phyloP scores from a whole-genome alignment of 352 stramenopile genomes.

The Phytophthora syringae region DNA sequence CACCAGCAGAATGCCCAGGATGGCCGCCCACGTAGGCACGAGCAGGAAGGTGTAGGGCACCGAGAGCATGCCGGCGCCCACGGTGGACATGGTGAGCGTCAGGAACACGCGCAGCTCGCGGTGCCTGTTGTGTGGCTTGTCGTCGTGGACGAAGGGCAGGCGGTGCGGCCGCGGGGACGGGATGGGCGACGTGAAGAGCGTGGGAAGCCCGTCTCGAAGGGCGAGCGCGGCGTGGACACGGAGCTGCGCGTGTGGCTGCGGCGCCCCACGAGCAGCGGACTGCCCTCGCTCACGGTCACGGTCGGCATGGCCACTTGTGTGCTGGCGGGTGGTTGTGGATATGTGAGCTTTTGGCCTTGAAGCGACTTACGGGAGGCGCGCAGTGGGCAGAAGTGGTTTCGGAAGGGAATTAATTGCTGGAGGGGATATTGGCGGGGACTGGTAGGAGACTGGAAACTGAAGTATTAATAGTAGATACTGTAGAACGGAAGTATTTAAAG shows the following conservation, averaged over 20 bases:
- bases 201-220: constrained; percentile 78
- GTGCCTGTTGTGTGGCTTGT: constrained; percentile 37
- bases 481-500: no score
- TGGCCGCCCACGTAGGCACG: constrained; percentile 46
- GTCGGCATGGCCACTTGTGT: constrained; percentile 27
- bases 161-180: constrained; percentile 62
- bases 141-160: constrained; percentile 53
- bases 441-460: no score
- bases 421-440: no score
- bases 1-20: constrained; percentile 55
- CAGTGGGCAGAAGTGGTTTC: no score
- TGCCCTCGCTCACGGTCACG: constrained; percentile 28
- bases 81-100: constrained; percentile 80
- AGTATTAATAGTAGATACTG: no score
- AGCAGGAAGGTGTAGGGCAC: constrained; percentile 79
- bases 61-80: constrained; percentile 73
- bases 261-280: constrained; percentile 25
- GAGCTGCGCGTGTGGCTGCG: constrained; percentile 20
- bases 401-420: no score
- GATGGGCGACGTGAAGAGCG: constrained; percentile 62
- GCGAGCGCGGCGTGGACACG: constrained; percentile 52
- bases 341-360: constrained; percentile 2
- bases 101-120: constrained; percentile 75
- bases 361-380: background rate
- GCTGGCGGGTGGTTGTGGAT: constrained; percentile 3